Percentiles rank a stretch among this genome's conserved stretches.
These are phyloP conservation scores for Lactarius akahatsu DNA, from an alignment of 768 basidiomycete species.

Conservation along the genomic window DNA sequence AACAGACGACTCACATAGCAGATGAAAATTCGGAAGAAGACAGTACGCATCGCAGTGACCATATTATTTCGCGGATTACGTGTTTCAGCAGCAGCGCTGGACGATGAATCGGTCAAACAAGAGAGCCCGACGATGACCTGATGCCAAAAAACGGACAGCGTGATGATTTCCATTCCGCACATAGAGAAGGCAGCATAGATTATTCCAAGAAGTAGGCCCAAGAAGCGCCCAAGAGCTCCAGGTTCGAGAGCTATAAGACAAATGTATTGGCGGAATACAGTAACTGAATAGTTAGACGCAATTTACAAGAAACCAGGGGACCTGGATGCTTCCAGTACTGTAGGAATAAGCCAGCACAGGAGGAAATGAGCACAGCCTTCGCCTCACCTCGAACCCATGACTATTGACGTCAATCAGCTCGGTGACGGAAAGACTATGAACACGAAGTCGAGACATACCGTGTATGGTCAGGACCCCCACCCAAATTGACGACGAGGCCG, in stretches of 20 bases:
- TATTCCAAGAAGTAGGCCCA: slow-evolving; percentile 28
- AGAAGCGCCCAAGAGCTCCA: slow-evolving; percentile 25
- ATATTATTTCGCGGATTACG: slow-evolving; percentile 28
- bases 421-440: background rate
- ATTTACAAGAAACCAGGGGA: slow-evolving; percentile 26
- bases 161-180: slow-evolving; percentile 29
- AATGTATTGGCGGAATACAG: background rate
- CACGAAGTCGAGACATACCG: slow-evolving; percentile 13
- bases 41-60: slow-evolving; percentile 25
- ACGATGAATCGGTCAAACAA: slow-evolving; percentile 3
- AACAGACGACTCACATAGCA: slow-evolving; percentile 22
- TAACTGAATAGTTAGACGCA: background rate
- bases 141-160: slow-evolving; percentile 17
- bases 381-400: slow-evolving; percentile 26
- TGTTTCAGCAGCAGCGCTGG: slow-evolving; percentile 29
- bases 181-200: slow-evolving; percentile 27
- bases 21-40: slow-evolving; percentile 27
- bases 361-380: background rate
- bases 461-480: slow-evolving; percentile 28
- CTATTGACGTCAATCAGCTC: slow-evolving; percentile 12
- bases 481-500: slow-evolving; percentile 25
- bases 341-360: background rate
- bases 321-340: slow-evolving; percentile 29
- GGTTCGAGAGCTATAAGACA: slow-evolving; percentile 24
- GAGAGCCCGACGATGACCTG: background rate